phyloP scores from a whole-genome alignment of 768 basidiomycete species.

The Hygrophorus russula region DNA sequence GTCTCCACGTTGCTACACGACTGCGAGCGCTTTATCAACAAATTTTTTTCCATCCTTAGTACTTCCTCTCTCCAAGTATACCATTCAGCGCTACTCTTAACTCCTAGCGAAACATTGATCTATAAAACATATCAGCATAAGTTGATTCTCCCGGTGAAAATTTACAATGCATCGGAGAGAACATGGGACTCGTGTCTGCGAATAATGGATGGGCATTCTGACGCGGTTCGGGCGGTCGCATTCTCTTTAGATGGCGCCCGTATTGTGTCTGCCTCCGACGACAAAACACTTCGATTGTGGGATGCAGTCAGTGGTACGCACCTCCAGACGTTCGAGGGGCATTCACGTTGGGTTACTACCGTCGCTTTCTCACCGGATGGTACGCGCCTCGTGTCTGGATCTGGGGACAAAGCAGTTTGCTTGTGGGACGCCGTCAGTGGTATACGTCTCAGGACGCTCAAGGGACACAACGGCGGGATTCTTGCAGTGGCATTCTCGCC shows the following conservation, averaged over 20 bases:
- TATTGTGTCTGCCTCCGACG: not conserved
- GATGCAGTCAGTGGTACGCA: not conserved
- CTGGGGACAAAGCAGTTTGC: slow-evolving; percentile 43
- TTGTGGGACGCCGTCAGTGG: slow-evolving; percentile 34
- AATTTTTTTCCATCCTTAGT: not conserved
- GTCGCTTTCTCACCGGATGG: slow-evolving; percentile 37
- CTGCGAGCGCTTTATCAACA: not conserved
- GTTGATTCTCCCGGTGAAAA: not conserved
- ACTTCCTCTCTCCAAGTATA: not conserved
- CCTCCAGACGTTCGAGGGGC: not conserved
- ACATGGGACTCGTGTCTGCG: not conserved
- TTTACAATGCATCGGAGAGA: not conserved
- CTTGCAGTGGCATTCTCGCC: slow-evolving; percentile 27
- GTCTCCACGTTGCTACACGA: not conserved
- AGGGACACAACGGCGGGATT: not conserved
- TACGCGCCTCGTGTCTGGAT: slow-evolving; percentile 76
- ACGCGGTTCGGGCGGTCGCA: not conserved
- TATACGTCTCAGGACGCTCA: not conserved
- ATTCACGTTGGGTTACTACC: not conserved
- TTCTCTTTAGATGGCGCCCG: not conserved
- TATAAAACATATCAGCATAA: not conserved
- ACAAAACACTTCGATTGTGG: not conserved
- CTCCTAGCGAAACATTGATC: not conserved
- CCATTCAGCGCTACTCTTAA: not conserved
- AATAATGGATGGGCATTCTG: slow-evolving; percentile 1